Percentiles rank a stretch among this genome's conserved stretches.
phyloP scores from a whole-genome alignment of 208 protist genomes.

The Leishmania tarentolae region DNA sequence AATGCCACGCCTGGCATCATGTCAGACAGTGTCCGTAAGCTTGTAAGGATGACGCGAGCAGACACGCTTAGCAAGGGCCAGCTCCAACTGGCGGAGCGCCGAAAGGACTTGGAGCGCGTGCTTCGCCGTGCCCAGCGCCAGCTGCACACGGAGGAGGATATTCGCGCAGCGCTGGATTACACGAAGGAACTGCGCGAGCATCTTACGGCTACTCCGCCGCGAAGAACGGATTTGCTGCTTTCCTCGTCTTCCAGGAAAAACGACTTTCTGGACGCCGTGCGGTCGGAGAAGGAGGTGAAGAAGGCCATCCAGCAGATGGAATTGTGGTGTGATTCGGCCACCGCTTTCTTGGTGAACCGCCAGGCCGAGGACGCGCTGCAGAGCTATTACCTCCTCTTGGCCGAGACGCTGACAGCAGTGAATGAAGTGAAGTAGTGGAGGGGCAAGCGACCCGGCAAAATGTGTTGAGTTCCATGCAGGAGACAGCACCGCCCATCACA shows the following conservation, averaged over 20 bases:
- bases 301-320: conserved; percentile 53
- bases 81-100: conserved; percentile 50
- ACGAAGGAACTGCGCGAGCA: conserved; percentile 24
- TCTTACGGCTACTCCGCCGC: neutral
- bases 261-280: conserved; percentile 30
- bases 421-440: conserved; percentile 28
- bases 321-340: conserved; percentile 61
- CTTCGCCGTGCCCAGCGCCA: conserved; percentile 53
- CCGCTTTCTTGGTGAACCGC: conserved; percentile 55
- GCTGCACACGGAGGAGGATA: conserved; percentile 71
- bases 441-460: neutral
- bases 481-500: neutral
- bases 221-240: neutral
- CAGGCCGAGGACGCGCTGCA: conserved; percentile 70
- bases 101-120: conserved; percentile 41
- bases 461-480: neutral
- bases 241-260: neutral
- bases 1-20: conserved; percentile 37
- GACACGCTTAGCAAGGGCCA: conserved; percentile 47
- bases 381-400: conserved; percentile 68
- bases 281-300: conserved; percentile 42
- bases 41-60: conserved; percentile 23
- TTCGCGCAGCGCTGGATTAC: conserved; percentile 61
- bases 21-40: conserved; percentile 44
- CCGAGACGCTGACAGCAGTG: conserved; percentile 64